These are phyloP conservation scores for Poa pratensis DNA, from an alignment of 176 grass and related monocot species.

Conservation along the genomic window DNA sequence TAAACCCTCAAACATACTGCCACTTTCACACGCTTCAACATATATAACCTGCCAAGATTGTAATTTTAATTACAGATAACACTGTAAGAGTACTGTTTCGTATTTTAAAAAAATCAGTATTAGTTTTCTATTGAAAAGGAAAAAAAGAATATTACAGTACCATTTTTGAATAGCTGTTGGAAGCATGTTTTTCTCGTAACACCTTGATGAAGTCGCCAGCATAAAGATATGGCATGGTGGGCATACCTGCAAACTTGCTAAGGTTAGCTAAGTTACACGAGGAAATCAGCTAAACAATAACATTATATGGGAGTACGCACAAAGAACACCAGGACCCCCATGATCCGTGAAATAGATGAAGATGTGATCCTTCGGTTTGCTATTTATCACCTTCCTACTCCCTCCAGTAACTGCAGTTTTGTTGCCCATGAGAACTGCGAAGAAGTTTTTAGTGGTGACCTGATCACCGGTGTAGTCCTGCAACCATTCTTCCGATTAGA, in stretches of 20 bases:
- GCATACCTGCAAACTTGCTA: conserved; percentile 63
- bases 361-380: conserved; percentile 82
- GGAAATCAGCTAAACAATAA: not conserved
- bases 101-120: not conserved
- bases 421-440: conserved; percentile 73
- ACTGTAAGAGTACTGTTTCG: not conserved
- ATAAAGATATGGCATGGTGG: conserved; percentile 70
- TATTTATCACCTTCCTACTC: conserved; percentile 91
- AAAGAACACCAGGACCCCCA: conserved; percentile 83
- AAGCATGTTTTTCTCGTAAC: conserved; percentile 78
- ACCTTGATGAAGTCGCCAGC: conserved; percentile 83
- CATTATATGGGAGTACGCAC: conserved; percentile 41
- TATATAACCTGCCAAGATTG: conserved; percentile 71
- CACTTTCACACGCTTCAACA: conserved; percentile 96
- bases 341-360: conserved; percentile 97
- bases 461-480: conserved; percentile 81
- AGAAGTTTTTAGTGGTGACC: conserved; percentile 75
- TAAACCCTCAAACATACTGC: conserved; percentile 85
- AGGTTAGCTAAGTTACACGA: conserved; percentile 15
- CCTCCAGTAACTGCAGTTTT: conserved; percentile 80
- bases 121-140: not conserved
- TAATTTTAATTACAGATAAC: conserved; percentile 10
- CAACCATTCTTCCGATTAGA: not conserved
- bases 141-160: conserved; percentile 18
- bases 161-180: conserved; percentile 86